Conservation (phyloP, 495 filamentous ascomycete species). For the Xylaria curta region DNA sequence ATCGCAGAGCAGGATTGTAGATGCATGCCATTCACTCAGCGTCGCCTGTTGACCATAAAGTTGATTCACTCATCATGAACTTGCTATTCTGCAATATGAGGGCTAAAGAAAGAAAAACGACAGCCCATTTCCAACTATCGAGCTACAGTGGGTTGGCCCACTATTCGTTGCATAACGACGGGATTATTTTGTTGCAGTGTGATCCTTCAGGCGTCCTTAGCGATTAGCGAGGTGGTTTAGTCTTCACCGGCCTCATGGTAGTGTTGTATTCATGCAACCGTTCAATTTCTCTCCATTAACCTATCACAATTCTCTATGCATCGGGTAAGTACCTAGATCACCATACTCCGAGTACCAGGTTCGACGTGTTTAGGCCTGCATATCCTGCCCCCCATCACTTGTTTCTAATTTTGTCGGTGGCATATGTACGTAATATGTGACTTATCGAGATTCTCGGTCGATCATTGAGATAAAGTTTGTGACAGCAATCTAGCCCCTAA, state of each 20-base stretch:
- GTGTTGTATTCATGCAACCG: neutral
- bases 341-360: slow-evolving; percentile 22
- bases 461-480: slow-evolving; percentile 22
- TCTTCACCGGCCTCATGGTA: neutral
- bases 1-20: neutral
- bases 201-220: neutral
- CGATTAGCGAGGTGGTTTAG: neutral
- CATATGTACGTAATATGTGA: slow-evolving; percentile 1
- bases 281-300: neutral
- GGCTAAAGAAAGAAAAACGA: neutral
- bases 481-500: neutral
- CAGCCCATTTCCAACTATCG: neutral
- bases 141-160: neutral
- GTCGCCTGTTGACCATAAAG: neutral
- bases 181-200: neutral
- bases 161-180: neutral
- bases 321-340: slow-evolving; percentile 5
- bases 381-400: neutral
- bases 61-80: neutral
- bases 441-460: slow-evolving; percentile 20
- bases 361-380: neutral
- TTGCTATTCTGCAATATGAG: neutral
- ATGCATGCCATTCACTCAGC: neutral
- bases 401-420: slow-evolving; percentile 2
- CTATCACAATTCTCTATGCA: neutral